Evolutionary conservation across 805 yeast species (phyloP).

Genomic region (Schizosaccharomyces cryophilus): DNA sequence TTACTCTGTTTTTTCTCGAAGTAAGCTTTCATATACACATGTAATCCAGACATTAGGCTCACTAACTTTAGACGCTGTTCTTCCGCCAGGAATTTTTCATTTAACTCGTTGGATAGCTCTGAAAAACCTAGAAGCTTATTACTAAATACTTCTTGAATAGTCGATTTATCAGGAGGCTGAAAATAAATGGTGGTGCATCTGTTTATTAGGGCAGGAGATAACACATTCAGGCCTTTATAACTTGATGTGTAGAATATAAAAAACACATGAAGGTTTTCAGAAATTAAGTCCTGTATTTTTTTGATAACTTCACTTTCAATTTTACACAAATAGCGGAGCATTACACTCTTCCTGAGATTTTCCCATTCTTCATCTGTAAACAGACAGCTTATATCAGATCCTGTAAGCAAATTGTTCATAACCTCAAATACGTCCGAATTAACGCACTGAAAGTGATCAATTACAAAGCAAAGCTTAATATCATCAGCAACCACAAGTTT

Average conservation of each 20-base stretch:
- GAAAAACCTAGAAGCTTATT: background rate
- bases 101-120: no score
- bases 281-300: slow-evolving; percentile 48
- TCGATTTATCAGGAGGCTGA: background rate
- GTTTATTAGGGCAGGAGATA: slow-evolving; percentile 8
- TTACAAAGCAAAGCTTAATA: slow-evolving; percentile 40
- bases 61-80: no score
- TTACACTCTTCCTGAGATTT: no score
- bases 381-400: slow-evolving; percentile 31
- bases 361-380: slow-evolving; percentile 4
- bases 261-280: slow-evolving; percentile 55
- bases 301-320: background rate
- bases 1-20: no score
- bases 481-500: slow-evolving; percentile 27
- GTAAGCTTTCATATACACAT: no score
- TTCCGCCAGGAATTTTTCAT: no score
- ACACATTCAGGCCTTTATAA: slow-evolving; percentile 1
- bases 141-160: background rate
- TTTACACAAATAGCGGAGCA: background rate
- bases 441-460: slow-evolving; percentile 57
- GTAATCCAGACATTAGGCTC: no score
- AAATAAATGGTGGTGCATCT: background rate
- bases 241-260: slow-evolving; percentile 34
- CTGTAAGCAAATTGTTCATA: slow-evolving; percentile 23
- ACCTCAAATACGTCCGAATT: slow-evolving; percentile 53